Evolutionary conservation across 176 grass and related monocot genomes (phyloP), one percentile per base, ranked within the genome.

Genomic region (Olyra latifolia): DNA sequence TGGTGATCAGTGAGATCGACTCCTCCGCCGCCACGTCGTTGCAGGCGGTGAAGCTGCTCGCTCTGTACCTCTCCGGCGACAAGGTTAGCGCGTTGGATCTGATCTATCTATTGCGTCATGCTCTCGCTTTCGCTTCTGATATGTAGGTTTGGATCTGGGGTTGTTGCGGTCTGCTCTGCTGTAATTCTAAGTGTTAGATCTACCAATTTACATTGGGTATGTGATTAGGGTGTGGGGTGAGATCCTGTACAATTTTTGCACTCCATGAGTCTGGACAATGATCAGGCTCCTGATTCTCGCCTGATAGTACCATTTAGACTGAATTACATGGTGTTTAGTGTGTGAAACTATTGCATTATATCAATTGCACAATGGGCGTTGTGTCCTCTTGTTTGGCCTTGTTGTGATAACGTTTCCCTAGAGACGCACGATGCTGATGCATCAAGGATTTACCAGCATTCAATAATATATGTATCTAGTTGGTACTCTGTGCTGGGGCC

Each of bases 1-100:
- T 99, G 17, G 97, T 96, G 29, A 93, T 95, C 71, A 95, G 82
- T 71, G 97, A 99, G 90, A 91, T 99, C 78, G 90, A 95, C 82
- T 88, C 90, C 27, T 85, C 93, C 4, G 97, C 97, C 24, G 92
- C 97, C 8, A 99, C 97, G 7, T 81, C 93, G 28, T 88, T 99
- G 54, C 97, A 99, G 88, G 97, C 93, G 43, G 97, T 99, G 42
- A 99, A 95, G 84, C 81, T 95, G 30, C 93, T 93, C 68, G 88
- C 97, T 7, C 54, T 95, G 30, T 99, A 91, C 83, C 88, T 96
- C 75, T 80, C 93, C 6, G 89, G 87, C 0, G 80, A 93, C 62
- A 95, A 96, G 90, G 97, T 95, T 82, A 75, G 87, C 61, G 49
- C 8, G 56, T 72, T 41, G 48, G 68, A 89, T 89, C 88, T 85